Percentiles rank a stretch among this genome's conserved stretches.
Conservation (phyloP, 2,329 filamentous ascomycete genomes). For the Trichoderma polysporum region DNA sequence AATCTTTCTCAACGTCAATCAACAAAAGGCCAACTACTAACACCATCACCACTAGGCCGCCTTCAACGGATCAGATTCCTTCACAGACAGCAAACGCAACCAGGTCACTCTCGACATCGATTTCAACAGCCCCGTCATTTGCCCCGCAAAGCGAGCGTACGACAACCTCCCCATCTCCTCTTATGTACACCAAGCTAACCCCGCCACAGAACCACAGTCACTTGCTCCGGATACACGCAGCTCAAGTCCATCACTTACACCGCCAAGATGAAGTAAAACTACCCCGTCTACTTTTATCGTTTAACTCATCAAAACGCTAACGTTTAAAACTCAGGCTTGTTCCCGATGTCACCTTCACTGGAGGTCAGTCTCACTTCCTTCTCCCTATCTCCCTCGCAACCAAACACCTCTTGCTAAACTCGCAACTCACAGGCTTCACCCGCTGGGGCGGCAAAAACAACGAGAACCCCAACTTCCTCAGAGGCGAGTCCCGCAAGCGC, state of each 20-base stretch:
- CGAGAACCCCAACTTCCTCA: slow-evolving; percentile 12
- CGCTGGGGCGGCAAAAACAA: slow-evolving; percentile 7
- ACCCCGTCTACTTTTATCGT: no score
- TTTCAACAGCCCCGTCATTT: slow-evolving; percentile 12
- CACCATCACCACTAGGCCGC: not conserved
- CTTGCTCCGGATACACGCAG: slow-evolving; percentile 18
- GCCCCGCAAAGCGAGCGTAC: slow-evolving; percentile 16
- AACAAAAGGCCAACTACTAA: not conserved
- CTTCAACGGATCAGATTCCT: slow-evolving; percentile 7
- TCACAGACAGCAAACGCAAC: slow-evolving; percentile 14
- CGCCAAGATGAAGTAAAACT: slow-evolving; percentile 14
- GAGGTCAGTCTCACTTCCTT: not conserved
- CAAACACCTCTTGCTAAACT: not conserved
- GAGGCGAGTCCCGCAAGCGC: slow-evolving; percentile 6
- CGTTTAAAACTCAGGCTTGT: not conserved
- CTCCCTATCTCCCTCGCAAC: not conserved
- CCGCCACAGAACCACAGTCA: slow-evolving; percentile 5
- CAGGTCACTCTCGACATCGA: slow-evolving; percentile 11
- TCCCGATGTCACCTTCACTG: slow-evolving; percentile 18
- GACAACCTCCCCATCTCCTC: not conserved
- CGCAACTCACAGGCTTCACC: not conserved
- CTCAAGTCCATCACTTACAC: slow-evolving; percentile 18
- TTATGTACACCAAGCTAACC: not conserved
- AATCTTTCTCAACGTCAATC: no score
- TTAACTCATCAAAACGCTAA: not conserved